Conservation (phyloP, 129 eudicot species). For the Flaveria ramosissima region DNA sequence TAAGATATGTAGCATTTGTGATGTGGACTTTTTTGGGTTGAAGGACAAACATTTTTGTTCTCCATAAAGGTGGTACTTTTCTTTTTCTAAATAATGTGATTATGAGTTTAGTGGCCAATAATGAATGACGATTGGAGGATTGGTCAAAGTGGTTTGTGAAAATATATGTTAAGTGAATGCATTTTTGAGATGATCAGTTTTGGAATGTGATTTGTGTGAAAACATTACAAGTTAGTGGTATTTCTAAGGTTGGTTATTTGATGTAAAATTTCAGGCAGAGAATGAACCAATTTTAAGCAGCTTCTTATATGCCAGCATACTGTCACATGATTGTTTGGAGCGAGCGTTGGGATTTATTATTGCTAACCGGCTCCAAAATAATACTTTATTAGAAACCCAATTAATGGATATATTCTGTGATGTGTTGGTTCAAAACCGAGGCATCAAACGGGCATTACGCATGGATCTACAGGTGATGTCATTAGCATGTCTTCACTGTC, state of each 20-base stretch:
- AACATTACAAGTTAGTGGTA: background rate
- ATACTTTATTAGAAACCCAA: conserved; percentile 64
- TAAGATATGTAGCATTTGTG: background rate
- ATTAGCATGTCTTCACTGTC: background rate
- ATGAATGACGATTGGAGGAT: background rate
- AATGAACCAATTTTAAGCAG: conserved; percentile 77
- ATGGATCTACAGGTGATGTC: conserved; percentile 61
- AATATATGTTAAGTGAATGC: background rate
- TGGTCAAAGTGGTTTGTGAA: conserved; percentile 19
- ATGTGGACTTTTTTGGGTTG: background rate
- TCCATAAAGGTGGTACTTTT: conserved; percentile 11
- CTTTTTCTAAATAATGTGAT: background rate
- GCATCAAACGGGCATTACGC: conserved; percentile 57
- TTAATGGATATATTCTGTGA: conserved; percentile 67
- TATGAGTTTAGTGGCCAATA: conserved; percentile 6
- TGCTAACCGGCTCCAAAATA: conserved; percentile 67
- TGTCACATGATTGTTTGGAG: conserved; percentile 70
- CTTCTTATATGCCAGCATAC: conserved; percentile 67
- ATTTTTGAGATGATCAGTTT: background rate
- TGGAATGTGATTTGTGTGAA: background rate
- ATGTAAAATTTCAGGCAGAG: conserved; percentile 57
- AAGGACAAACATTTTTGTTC: background rate
- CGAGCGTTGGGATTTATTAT: conserved; percentile 62
- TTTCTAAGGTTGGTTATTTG: conserved; percentile 23
- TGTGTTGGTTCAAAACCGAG: conserved; percentile 57